A percentile compares a stretch with the other conserved stretches of the same genome.
Conservation (phyloP, 2,329 filamentous ascomycete species). For the Neocatenulostroma microsporum region DNA sequence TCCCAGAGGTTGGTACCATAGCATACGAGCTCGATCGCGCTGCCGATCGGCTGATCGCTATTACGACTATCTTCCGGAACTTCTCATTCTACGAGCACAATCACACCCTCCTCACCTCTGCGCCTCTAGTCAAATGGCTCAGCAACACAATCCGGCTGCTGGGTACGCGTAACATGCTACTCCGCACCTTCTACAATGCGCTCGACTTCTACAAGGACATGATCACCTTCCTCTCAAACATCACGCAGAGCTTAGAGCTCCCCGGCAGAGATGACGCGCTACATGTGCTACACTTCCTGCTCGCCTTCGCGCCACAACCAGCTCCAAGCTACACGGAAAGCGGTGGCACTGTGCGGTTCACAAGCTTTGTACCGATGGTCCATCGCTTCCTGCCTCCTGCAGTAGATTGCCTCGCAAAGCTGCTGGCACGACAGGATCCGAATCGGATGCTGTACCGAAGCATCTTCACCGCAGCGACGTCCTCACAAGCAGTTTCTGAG, state of each 20-base stretch:
- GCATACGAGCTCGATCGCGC: slow-evolving; percentile 79
- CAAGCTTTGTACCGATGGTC: slow-evolving; percentile 67
- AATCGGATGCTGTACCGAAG: slow-evolving; percentile 78
- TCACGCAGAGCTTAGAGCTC: slow-evolving; percentile 68
- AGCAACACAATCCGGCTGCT: slow-evolving; percentile 77
- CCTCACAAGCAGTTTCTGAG: slow-evolving; percentile 23
- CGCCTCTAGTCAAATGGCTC: slow-evolving; percentile 72
- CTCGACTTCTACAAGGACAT: slow-evolving; percentile 97
- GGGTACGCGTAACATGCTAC: slow-evolving; percentile 78
- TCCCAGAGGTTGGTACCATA: slow-evolving; percentile 63
- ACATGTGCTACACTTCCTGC: slow-evolving; percentile 77
- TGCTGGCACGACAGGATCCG: slow-evolving; percentile 86
- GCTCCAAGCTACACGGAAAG: slow-evolving; percentile 47
- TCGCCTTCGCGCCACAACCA: slow-evolving; percentile 80
- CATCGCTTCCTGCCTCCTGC: slow-evolving; percentile 87
- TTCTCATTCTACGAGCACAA: slow-evolving; percentile 80
- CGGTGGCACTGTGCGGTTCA: slow-evolving; percentile 57
- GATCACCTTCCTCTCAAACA: slow-evolving; percentile 79
- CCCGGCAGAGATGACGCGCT: slow-evolving; percentile 80
- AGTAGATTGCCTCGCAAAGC: slow-evolving; percentile 81
- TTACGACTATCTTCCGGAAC: slow-evolving; percentile 88
- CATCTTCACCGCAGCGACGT: slow-evolving; percentile 63
- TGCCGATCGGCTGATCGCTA: slow-evolving; percentile 78
- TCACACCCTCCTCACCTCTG: slow-evolving; percentile 64
- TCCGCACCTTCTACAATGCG: slow-evolving; percentile 74